Percentiles rank a stretch among this genome's conserved stretches.
phyloP scores from a whole-genome alignment of 768 basidiomycete species.

The Suillus alpinus region DNA sequence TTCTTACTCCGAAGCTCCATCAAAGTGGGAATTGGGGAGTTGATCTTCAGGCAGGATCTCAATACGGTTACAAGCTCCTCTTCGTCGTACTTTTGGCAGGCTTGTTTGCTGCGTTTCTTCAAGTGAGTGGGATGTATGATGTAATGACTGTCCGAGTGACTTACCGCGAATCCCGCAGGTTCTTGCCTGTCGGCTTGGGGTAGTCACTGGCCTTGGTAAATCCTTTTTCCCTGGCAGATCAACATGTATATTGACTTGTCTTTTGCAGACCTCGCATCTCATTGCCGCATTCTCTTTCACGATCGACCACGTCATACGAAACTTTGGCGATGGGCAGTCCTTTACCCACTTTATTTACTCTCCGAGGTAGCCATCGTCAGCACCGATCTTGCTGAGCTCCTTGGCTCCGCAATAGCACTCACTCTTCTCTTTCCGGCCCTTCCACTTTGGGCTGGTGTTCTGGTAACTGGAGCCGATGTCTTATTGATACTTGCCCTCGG shows the following conservation, averaged over 20 bases:
- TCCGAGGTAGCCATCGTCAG: conserved; percentile 72
- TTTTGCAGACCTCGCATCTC: conserved; percentile 52
- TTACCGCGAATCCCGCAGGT: conserved; percentile 41
- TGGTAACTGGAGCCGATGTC: conserved; percentile 69
- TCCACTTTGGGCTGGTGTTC: conserved; percentile 67
- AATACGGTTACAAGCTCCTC: conserved; percentile 82
- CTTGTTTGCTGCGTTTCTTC: conserved; percentile 78
- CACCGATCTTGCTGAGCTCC: conserved; percentile 78
- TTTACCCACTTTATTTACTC: conserved; percentile 64
- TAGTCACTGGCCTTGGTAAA: conserved; percentile 76
- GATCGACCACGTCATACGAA: conserved; percentile 58
- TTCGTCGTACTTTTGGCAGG: conserved; percentile 85
- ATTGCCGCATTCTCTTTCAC: conserved; percentile 63
- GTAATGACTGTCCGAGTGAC: not conserved
- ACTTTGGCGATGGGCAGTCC: conserved; percentile 53
- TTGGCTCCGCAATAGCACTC: conserved; percentile 80
- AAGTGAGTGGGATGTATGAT: conserved; percentile 42
- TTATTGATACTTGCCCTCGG: conserved; percentile 67
- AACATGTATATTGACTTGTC: conserved; percentile 17
- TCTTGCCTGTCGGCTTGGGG: conserved; percentile 77
- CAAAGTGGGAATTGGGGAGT: conserved; percentile 85
- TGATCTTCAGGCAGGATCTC: conserved; percentile 82
- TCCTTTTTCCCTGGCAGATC: conserved; percentile 7
- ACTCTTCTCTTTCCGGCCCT: conserved; percentile 69
- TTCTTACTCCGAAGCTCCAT: not conserved